Evolutionary conservation across 2,329 filamentous ascomycete species (phyloP).

Genomic region (Albifimbria verrucaria): DNA sequence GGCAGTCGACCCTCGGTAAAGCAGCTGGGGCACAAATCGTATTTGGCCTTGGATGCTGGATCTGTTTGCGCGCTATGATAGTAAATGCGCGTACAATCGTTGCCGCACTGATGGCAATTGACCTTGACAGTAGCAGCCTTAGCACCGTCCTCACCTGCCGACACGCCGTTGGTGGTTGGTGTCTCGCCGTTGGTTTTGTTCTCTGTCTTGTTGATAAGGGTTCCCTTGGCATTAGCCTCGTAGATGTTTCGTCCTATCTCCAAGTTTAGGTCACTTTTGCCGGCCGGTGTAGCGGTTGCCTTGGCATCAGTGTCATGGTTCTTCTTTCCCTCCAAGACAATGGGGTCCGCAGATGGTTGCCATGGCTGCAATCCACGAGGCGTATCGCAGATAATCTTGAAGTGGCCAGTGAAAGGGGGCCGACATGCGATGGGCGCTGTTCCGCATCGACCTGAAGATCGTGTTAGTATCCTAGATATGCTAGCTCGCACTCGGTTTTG

Average conservation of each 20-base stretch:
- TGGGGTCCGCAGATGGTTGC: slow-evolving; percentile 80
- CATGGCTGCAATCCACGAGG: slow-evolving; percentile 91
- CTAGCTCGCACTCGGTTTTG: not conserved
- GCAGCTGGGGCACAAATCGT: slow-evolving; percentile 89
- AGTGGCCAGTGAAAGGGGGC: slow-evolving; percentile 95
- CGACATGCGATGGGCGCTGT: slow-evolving; percentile 90
- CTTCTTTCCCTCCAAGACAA: slow-evolving; percentile 59
- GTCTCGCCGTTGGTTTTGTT: slow-evolving; percentile 75
- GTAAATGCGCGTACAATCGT: slow-evolving; percentile 73
- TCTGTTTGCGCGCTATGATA: slow-evolving; percentile 57
- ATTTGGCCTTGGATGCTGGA: slow-evolving; percentile 65
- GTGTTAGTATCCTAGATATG: slow-evolving; percentile 23
- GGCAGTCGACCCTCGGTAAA: slow-evolving; percentile 83
- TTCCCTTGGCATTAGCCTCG: slow-evolving; percentile 79
- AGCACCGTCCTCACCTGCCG: slow-evolving; percentile 55
- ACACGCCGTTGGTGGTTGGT: slow-evolving; percentile 61
- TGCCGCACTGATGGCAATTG: slow-evolving; percentile 87
- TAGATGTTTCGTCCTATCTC: slow-evolving; percentile 94
- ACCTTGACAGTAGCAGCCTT: slow-evolving; percentile 67
- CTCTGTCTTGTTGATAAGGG: slow-evolving; percentile 66
- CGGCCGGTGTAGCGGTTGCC: slow-evolving; percentile 60
- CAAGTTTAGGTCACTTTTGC: slow-evolving; percentile 83
- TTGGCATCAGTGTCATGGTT: slow-evolving; percentile 69
- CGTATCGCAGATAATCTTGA: slow-evolving; percentile 93
- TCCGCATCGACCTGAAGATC: slow-evolving; percentile 81